Evolutionary conservation across 208 protist species (phyloP), one percentile per base, ranked within the genome.

Genomic region (Endotrypanum monterogeii): DNA sequence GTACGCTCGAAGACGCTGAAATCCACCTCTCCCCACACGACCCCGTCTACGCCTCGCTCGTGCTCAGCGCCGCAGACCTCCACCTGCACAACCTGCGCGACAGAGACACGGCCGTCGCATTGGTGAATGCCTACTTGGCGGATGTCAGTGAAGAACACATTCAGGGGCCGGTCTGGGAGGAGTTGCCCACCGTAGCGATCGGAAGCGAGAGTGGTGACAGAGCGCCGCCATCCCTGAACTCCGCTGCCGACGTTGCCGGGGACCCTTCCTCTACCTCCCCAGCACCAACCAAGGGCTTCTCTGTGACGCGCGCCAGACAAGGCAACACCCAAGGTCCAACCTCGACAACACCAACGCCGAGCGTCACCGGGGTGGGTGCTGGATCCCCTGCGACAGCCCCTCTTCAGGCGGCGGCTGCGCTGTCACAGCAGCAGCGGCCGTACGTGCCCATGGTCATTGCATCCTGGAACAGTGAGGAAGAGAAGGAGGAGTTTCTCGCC

Each of bases 11-110:
- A 20, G 91, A 95, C 18, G 83, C 89, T 3, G 87, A 94, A 67
- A 39, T 89, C n/a, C 54, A 86, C 37, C 83, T 97, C 57, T 92
- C 84, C 23, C 85, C 91, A n/a, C 91, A 95, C 52, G 93, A 97
- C 60, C 93, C 93, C 2, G 76, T 95, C 44, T 88, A 85, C 58
- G 93, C 93, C n/a, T 84, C 93, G 48, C 78, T 95, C 67, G 84
- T 94, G n/a, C 83, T 89, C 55, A 95, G 92, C 69, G 79, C 83
- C 2, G 89, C 90, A 11, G 86, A 94, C 76, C 89, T 88, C 57
- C 73, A 90, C 65, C 39, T 86, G 18, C 76, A 81, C 50, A 79
- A 76, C 60, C 57, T 76, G 35, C 67, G 52, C 68, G 75, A 79
- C 68, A 78, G 54, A 14, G 67, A 41, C 32, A 76, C 58, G 28